Conservation (phyloP, 1,139 yeast genomes). For the Kluyveromyces marxianus region DNA sequence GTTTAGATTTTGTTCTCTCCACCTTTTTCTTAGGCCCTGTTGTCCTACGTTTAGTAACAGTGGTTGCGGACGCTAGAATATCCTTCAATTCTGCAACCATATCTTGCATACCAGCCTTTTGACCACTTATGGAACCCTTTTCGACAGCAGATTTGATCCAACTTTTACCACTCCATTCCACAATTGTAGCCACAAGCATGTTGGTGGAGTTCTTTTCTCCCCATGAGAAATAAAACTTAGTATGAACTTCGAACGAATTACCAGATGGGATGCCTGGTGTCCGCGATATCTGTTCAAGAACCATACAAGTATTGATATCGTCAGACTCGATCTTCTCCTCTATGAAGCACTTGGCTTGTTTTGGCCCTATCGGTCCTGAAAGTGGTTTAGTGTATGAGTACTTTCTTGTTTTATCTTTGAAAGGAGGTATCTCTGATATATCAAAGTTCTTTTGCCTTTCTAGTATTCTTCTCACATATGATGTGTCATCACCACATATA, state of each 20-base stretch:
- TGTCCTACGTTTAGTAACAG: constrained; percentile 24
- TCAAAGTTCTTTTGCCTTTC: constrained; percentile 69
- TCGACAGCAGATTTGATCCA: constrained; percentile 91
- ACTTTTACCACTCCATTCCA: constrained; percentile 90
- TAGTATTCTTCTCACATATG: constrained; percentile 47
- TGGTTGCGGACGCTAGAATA: constrained; percentile 33
- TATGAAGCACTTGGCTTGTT: constrained; percentile 78
- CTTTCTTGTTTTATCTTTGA: constrained; percentile 42
- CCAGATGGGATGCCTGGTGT: constrained; percentile 98
- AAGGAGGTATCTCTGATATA: constrained; percentile 50
- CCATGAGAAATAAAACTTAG: constrained; percentile 70
- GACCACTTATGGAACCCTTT: constrained; percentile 88
- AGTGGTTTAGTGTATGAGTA: constrained; percentile 77
- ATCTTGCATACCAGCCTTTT: constrained; percentile 57
- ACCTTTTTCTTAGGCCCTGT: constrained; percentile 19
- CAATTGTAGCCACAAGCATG: constrained; percentile 53
- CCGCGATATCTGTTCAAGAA: constrained; percentile 58
- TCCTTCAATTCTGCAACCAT: constrained; percentile 53
- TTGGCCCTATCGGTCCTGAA: constrained; percentile 83
- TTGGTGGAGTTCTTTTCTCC: constrained; percentile 61
- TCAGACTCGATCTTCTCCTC: constrained; percentile 62
- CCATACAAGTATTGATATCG: constrained; percentile 50
- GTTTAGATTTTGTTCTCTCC: constrained; percentile 11
- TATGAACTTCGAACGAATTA: constrained; percentile 63
- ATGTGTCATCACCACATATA: constrained; percentile 66